Evolutionary conservation across 441 rosid species (phyloP).

Genomic region (Melastoma candidum): DNA sequence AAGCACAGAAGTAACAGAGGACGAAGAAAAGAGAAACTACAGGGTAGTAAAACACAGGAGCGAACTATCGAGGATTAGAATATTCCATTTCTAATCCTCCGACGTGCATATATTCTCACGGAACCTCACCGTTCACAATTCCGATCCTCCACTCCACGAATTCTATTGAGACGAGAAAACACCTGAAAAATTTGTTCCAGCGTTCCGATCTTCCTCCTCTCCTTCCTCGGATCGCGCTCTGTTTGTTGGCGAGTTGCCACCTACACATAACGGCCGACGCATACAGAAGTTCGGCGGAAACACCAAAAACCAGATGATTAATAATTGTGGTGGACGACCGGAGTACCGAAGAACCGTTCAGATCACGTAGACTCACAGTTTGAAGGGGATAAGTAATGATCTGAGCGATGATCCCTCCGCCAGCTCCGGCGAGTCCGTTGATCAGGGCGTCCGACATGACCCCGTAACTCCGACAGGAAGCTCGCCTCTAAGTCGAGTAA

Average conservation of each 20-base stretch:
- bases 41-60: too few relatives aligned
- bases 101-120: too few relatives aligned
- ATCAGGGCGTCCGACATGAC: conserved; percentile 90
- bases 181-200: conserved; percentile 76
- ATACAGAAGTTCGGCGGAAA: neutral
- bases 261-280: conserved; percentile 18
- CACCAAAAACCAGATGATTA: neutral
- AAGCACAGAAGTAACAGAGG: too few relatives aligned
- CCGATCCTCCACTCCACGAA: too few relatives aligned
- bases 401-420: conserved; percentile 98
- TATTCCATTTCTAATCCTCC: too few relatives aligned
- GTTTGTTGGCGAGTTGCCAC: conserved; percentile 93
- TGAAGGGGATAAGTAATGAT: conserved; percentile 96
- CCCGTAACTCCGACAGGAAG: neutral
- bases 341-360: neutral
- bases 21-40: too few relatives aligned
- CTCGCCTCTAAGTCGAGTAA: conserved; percentile 1
- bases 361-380: conserved; percentile 38
- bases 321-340: too few relatives aligned
- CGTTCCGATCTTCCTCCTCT: conserved; percentile 65
- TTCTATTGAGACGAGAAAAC: neutral
- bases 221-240: conserved; percentile 69
- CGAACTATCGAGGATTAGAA: too few relatives aligned
- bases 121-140: too few relatives aligned
- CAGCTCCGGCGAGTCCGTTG: conserved; percentile 93